A percentile compares a stretch with the other conserved stretches of the same genome.
Conservation (phyloP, 257 asterid genomes). For the Avicennia marina region DNA sequence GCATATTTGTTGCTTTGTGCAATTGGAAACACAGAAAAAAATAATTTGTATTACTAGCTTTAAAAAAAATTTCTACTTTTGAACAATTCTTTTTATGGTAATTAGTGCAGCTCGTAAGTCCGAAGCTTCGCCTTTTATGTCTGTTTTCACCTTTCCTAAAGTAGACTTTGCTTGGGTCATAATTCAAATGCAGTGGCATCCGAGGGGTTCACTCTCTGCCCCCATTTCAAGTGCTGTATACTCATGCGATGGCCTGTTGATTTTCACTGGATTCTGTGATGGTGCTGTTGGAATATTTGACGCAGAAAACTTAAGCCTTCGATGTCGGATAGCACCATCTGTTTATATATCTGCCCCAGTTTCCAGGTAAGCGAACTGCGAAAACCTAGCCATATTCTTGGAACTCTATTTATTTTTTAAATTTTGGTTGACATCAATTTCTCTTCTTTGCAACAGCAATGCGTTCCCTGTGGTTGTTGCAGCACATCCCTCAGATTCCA, state of each 20-base stretch:
- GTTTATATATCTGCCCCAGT: conserved; percentile 67
- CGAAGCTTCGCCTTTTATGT: neutral
- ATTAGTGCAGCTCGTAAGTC: neutral
- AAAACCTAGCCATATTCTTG: conserved; percentile 1
- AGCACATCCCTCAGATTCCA: conserved; percentile 79
- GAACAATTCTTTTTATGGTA: neutral
- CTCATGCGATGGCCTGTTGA: conserved; percentile 67
- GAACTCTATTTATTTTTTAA: neutral
- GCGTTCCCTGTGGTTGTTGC: conserved; percentile 76
- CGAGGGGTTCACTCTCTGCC: conserved; percentile 75
- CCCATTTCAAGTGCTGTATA: conserved; percentile 77
- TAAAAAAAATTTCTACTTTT: neutral
- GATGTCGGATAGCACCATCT: conserved; percentile 71
- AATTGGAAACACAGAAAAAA: neutral
- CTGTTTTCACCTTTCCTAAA: neutral
- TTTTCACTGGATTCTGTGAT: conserved; percentile 75
- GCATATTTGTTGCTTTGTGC: neutral
- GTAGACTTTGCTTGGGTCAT: conserved; percentile 5
- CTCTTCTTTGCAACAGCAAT: conserved; percentile 28
- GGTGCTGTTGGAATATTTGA: conserved; percentile 92
- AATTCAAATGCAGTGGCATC: conserved; percentile 66
- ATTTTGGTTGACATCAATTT: too few relatives aligned
- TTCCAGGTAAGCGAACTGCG: conserved; percentile 47
- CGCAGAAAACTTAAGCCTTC: conserved; percentile 61
- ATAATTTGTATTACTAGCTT: neutral